Evolutionary conservation across 1,284 basidiomycete genomes (phyloP).

Genomic region (Cryptococcus sp.): DNA sequence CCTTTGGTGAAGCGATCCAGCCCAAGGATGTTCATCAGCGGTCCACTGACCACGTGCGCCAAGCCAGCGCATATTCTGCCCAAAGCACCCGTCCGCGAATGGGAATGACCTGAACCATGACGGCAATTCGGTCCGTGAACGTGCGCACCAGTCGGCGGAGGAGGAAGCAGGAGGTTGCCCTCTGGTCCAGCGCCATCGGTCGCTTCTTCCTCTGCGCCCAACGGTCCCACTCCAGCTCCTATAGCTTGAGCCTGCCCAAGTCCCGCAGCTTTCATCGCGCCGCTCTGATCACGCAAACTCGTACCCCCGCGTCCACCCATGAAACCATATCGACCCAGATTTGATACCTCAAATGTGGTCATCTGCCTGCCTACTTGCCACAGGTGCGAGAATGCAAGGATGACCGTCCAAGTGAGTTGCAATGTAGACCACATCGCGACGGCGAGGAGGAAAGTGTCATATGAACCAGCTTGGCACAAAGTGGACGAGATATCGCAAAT

Average conservation of each 20-base stretch:
- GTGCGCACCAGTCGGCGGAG: slow-evolving; percentile 26
- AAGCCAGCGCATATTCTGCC: slow-evolving; percentile 28
- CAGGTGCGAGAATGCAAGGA: slow-evolving; percentile 80
- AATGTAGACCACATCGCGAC: slow-evolving; percentile 82
- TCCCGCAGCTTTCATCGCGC: slow-evolving; percentile 37
- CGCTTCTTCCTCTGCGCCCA: slow-evolving; percentile 30
- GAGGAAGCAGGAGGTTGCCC: slow-evolving; percentile 17
- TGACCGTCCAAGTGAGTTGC: slow-evolving; percentile 88
- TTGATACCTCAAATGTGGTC: slow-evolving; percentile 94
- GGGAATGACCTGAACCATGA: slow-evolving; percentile 43
- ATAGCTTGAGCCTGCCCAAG: slow-evolving; percentile 30
- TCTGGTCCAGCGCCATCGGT: slow-evolving; percentile 23
- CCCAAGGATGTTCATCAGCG: slow-evolving; percentile 77
- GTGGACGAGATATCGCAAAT: slow-evolving; percentile 67
- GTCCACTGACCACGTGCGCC: slow-evolving; percentile 45
- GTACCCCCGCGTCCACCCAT: slow-evolving; percentile 86
- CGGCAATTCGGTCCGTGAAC: slow-evolving; percentile 27
- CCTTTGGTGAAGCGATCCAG: slow-evolving; percentile 92
- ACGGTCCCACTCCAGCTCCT: slow-evolving; percentile 44
- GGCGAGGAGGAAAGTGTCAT: slow-evolving; percentile 81
- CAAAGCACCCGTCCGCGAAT: slow-evolving; percentile 36
- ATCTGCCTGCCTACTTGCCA: slow-evolving; percentile 94
- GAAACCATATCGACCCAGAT: slow-evolving; percentile 91
- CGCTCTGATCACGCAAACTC: slow-evolving; percentile 51
- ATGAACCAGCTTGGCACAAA: slow-evolving; percentile 65